Evolutionary conservation across 345 rosid species (phyloP).

Genomic region (Mallotus nudiflorus): DNA sequence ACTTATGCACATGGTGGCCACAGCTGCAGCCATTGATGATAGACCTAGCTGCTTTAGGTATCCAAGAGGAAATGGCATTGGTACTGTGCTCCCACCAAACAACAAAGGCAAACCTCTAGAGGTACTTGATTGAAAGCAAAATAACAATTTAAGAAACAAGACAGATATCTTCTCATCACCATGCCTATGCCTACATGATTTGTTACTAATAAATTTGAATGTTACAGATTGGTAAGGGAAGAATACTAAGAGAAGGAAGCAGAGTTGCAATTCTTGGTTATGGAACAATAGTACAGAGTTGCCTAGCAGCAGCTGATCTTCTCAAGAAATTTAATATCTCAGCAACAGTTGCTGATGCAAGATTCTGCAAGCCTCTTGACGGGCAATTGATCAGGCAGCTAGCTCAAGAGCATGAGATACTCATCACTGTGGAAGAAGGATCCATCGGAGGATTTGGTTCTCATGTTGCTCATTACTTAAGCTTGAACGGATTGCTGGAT

Average conservation of each 20-base stretch:
- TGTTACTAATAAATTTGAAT: background rate
- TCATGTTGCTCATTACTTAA: conserved; percentile 47
- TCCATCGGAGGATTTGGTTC: conserved; percentile 52
- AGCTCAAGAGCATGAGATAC: conserved; percentile 41
- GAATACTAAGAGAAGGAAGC: conserved; percentile 39
- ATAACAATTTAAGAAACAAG: too few species aligned
- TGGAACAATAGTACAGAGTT: conserved; percentile 44
- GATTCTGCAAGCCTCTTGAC: conserved; percentile 54
- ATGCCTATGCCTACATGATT: background rate
- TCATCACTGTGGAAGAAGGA: conserved; percentile 55
- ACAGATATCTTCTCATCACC: background rate
- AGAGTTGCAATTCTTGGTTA: conserved; percentile 49
- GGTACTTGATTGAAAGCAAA: conserved; percentile 19
- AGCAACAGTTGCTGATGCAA: conserved; percentile 49
- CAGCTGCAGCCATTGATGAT: conserved; percentile 52
- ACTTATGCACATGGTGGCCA: conserved; percentile 59
- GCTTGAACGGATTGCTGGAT: conserved; percentile 44
- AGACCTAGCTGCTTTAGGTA: conserved; percentile 53
- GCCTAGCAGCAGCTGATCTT: conserved; percentile 39
- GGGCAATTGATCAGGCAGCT: conserved; percentile 34
- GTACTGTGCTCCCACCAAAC: conserved; percentile 36
- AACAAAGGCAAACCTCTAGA: conserved; percentile 52
- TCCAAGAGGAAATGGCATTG: conserved; percentile 54
- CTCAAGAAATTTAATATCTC: conserved; percentile 30
- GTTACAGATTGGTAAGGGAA: conserved; percentile 47